Base-by-base conservation (phyloP, 768 basidiomycete genomes). In the Calvatia gigantea region DNA sequence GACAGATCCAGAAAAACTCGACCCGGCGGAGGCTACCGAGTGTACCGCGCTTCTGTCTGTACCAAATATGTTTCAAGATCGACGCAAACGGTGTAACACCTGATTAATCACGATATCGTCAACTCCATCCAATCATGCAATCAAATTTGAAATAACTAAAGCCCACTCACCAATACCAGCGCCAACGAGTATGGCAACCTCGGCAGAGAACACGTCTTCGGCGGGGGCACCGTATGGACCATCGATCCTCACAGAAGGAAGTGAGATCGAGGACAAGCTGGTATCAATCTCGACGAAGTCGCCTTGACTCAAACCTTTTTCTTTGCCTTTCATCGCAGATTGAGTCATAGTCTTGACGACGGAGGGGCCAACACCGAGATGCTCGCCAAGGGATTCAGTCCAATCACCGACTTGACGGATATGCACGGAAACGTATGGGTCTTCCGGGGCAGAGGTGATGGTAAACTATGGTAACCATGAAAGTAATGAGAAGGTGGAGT, bases 21-120 rank as follows among this genome's bases (percentile, higher is more conserved):
- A 97, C 95, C 39, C 89, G 84, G 50, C 87, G 85, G 54, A 98
- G 84, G 28, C 85, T 81, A 29, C 91, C 90, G 32, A 95, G 74
- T 56, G 82, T 79, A 38, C 87, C 86, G 54, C 78, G 80, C 73
- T 84, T 85, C 70, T 95, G 93, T 62, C 85, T 83, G 74, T 96
- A 95, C 94, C 94, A 95, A 58, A 98, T 91, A 67, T 97, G 89
- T 73, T 94, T 95, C 61, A 98, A 76, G 64, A 98, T 95, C 17
- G 91, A 92, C 0, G 93, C 93, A 64, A 96, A 98, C 0, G 94
- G 94, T 11, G 95, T 96, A 39, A 98, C 92, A 72, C 88, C 86
- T 88, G 56, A 17, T 15, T 35, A 43, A 54, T 42, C 23, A 44
- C 23, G 17, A 5, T 11, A 12, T 6, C 17, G 19, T 48, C 46